Base-by-base conservation (phyloP, 1,284 basidiomycete genomes). In the Tetrapyrgos nigripes region DNA sequence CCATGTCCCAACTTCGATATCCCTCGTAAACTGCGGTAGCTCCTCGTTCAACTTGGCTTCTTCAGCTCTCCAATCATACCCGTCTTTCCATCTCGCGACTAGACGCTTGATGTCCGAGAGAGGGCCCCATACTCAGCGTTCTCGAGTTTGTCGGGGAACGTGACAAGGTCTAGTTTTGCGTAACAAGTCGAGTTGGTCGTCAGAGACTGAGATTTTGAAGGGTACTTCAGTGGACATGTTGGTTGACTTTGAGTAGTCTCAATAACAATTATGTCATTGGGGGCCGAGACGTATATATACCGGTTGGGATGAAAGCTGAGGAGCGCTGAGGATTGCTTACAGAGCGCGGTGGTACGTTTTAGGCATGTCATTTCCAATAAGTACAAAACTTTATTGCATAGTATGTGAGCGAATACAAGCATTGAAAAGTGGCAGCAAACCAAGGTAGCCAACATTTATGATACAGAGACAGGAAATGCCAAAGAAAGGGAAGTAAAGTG, bases 81-180 rank as follows among this genome's bases (percentile, higher is more conserved):
- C 72, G 21, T 68, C 61, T 49, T 69, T 74, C 82, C 82, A 82
- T 21, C 69, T 68, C 23, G 63, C 61, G 1, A 69, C 67, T 3
- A 83, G 72, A 14, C 79, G 68, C 58, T 71, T 66, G 28, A 82
- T 57, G 50, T 83, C 77, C 0, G 68, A 57, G 2, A 81, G 67
- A 14, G 81, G 80, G 49, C 66, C 9, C 80, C 80, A 31, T 79
- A 78, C 0, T 63, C 68, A 0, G 70, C 73, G 4, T 68, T 66
- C 5, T 78, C 73, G 24, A 81, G 66, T 56, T 82, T 80, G 57
- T 83, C 76, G 0, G 81, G 81, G 24, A 81, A 68, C 1, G 67
- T 71, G 1, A 67, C 57, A 5, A 75, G 66, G 2, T 63, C 67
- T 17, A 80, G 77, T 50, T 75, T 57, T 55, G 33, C 53, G 64